These are phyloP conservation scores for Heterobasidion irregulare DNA, from an alignment of 1,284 basidiomycete species.

Conservation along the genomic window DNA sequence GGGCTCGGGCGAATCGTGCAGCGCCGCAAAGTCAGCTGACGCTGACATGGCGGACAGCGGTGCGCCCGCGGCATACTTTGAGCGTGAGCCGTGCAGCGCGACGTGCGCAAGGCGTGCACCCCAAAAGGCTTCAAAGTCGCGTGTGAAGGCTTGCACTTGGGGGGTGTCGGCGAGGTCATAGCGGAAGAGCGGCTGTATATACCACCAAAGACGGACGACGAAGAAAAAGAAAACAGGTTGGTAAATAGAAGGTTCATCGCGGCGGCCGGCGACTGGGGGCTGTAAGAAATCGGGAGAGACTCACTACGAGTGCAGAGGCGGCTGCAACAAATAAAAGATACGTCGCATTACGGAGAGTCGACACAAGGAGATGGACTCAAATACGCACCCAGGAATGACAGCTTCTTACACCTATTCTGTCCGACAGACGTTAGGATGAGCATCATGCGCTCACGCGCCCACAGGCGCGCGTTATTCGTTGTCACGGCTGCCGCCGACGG, in stretches of 20 bases:
- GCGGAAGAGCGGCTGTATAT: slow-evolving; percentile 50
- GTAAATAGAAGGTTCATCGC: neutral
- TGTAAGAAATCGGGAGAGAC: slow-evolving; percentile 12
- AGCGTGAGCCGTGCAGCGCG: slow-evolving; percentile 7
- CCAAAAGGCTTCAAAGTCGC: slow-evolving; percentile 57
- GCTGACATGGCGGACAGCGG: slow-evolving; percentile 7
- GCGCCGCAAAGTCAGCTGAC: slow-evolving; percentile 4
- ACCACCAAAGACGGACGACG: neutral
- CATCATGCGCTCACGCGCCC: slow-evolving; percentile 50
- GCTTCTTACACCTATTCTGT: slow-evolving; percentile 45
- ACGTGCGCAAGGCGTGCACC: slow-evolving; percentile 37
- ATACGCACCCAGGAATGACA: slow-evolving; percentile 55
- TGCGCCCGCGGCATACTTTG: neutral
- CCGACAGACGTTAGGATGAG: slow-evolving; percentile 53
- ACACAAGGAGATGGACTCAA: slow-evolving; percentile 4
- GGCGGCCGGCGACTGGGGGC: neutral
- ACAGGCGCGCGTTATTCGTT: slow-evolving; percentile 19
- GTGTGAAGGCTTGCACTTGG: slow-evolving; percentile 44
- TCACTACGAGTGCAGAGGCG: slow-evolving; percentile 49
- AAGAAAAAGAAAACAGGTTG: neutral
- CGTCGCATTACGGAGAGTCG: slow-evolving; percentile 7
- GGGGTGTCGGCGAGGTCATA: slow-evolving; percentile 49
- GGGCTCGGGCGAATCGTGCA: no score
- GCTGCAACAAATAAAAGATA: slow-evolving; percentile 37
- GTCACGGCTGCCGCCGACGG: neutral